These are phyloP conservation scores for Floccularia luteovirens DNA, from an alignment of 768 basidiomycete species.

Conservation along the genomic window DNA sequence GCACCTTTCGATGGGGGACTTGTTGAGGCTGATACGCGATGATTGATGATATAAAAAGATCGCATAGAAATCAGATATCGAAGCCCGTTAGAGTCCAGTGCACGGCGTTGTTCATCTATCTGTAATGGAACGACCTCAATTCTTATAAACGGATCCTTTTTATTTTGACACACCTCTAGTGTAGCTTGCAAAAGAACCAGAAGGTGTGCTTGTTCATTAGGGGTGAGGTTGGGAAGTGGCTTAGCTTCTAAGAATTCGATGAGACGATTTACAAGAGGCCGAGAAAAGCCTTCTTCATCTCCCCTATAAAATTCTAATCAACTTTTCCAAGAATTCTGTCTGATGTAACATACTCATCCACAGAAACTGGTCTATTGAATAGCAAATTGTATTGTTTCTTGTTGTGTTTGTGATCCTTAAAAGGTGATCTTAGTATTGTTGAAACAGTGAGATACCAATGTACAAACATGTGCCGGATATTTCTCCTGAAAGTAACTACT, in stretches of 20 bases:
- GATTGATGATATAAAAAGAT: constrained; percentile 82
- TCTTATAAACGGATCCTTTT: neutral
- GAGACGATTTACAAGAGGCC: constrained; percentile 49
- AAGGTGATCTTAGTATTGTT: neutral
- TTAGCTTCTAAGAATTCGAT: constrained; percentile 55
- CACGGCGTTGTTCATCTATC: constrained; percentile 88
- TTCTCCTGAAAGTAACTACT: neutral
- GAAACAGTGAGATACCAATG: neutral
- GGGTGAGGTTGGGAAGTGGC: constrained; percentile 64
- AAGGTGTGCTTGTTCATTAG: constrained; percentile 79
- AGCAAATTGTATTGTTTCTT: constrained; percentile 41
- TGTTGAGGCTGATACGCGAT: constrained; percentile 34
- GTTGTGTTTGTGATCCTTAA: constrained; percentile 6
- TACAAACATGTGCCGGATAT: neutral
- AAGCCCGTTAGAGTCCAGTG: constrained; percentile 86
- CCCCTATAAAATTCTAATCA: constrained; percentile 19
- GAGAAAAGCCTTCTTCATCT: constrained; percentile 54
- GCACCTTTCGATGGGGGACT: constrained; percentile 36
- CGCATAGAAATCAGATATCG: constrained; percentile 92
- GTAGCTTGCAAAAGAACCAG: constrained; percentile 82
- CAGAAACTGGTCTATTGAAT: constrained; percentile 38
- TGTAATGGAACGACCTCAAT: no score
- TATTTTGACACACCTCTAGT: constrained; percentile 54
- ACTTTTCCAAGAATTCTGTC: neutral
- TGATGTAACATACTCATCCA: constrained; percentile 33